Base-by-base conservation (phyloP, 2,329 filamentous ascomycete genomes). In the Trichoderma arundinaceum region DNA sequence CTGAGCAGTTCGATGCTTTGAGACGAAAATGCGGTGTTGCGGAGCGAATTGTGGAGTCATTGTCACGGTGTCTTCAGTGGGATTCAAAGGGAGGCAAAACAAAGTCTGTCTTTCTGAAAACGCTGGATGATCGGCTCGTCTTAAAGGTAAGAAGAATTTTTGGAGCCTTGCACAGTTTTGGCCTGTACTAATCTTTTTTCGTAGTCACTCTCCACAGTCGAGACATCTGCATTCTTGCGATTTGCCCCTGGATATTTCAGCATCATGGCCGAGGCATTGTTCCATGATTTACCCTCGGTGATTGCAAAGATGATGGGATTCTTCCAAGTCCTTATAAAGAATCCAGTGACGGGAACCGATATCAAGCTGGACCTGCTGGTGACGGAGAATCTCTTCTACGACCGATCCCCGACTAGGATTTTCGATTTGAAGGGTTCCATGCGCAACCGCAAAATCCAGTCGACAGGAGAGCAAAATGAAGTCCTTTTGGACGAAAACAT, bases 261-360 rank as follows among this genome's bases (percentile, higher is more conserved):
- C 72, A 96, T 99, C 75, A 98, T 98, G 90, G 92, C 93, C 12
- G 92, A 98, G 75, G 94, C 93, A 7, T 84, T 99, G 15, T 99
- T 99, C 80, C 94, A 97, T 73, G 94, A 94, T 71, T 83, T 99
- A 2, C 95, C 95, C 0, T 96, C 92, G 1, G 95, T 97, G 48
- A 99, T 99, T 73, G 95, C 95, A 35, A 99, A 99, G 81, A 99
- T 99, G 95, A 87, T 99, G 62, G 95, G 95, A 0, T 96, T 99
- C 76, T 99, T 97, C 80, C 94, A 98, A 72, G 91, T 99, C 56
- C 91, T 94, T 70, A 97, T 99, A 80, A 97, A 96, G 80, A 98
- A 98, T 72, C 92, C 95, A 0, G 84, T 87, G 17, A 97, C 94
- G 0, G 94, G 93, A 57, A 91, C 91, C 0, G 95, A 99, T 75